Base-by-base conservation (phyloP, 805 yeast species). In the Wickerhamomyces mucosus region DNA sequence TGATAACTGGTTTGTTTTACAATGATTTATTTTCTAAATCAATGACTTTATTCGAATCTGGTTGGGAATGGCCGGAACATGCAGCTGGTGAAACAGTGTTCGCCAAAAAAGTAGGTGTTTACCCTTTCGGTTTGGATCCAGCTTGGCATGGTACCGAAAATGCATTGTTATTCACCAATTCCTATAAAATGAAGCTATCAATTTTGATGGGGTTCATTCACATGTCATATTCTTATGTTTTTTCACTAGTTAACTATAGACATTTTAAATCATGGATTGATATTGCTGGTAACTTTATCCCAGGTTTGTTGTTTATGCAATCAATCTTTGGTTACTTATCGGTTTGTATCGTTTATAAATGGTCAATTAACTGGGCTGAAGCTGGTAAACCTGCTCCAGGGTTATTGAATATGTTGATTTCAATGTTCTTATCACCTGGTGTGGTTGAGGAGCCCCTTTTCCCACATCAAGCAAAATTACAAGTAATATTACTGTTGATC, bases 121-220 rank as follows among this genome's bases (percentile, higher is more conserved):
- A 92, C 50, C 61, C 78, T 6, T 63, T 89, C 53, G 99, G 99
- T 36, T 59, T 92, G 31, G 99, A 92, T 59, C 82, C 80, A 40
- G 82, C 79, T 11, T 92, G 99, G 99, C 99, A 92, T 56, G 96
- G 96, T n/a, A 72, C 97, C 28, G 98, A 92, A 43, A 92, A 92
- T 63, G 78, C 78, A 29, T 67, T 92, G 49, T 61, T 94, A 38
- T 92, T 92, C 59, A 72, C 95, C 34, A 92, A 92, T 62, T 88
- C 97, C 4, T 92, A 85, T 62, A 92, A 92, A 67, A 92, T 92
- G 99, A 92, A 92, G 58, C 65, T 92, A 39, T 86, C 97, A 3
- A 79, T 92, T 37, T 67, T 92, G 46, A 79, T 92, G 89, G 99
- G 99, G 4, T 89, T 80, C 59, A 59, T 73, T 26, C 99, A 92